Evolutionary conservation across 2,329 filamentous ascomycete genomes (phyloP), one percentile per base, ranked within the genome.

Genomic region (Xylariomycetidae sp.): DNA sequence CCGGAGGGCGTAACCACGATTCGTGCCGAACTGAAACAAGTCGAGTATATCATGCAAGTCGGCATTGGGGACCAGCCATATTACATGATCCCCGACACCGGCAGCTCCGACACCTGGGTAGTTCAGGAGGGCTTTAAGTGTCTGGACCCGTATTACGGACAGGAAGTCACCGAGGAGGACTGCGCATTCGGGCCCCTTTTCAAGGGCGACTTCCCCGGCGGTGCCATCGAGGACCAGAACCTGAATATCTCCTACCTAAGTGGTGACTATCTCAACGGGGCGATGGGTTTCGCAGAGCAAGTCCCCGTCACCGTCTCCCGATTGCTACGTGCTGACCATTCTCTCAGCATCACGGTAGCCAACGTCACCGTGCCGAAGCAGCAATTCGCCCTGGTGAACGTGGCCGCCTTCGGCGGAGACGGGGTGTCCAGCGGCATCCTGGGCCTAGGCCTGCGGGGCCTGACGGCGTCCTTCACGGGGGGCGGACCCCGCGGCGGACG

Each of bases 391-490:
- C 46, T 58, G 6, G 53, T 55, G 6, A 48, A 53, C 13, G 28
- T 42, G 3, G 54, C 53, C 12, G 42, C 39, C 10, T 57, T 53
- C 38, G 38, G 35, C n/a, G 56, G 56, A 15, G 55, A 58, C 28
- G 46, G 44, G 6, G 42, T 57, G 13, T 51, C 51, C 14, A 54
- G 49, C 26, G 56, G 56, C 10, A 56, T 59, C 22, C 44, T 59
- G 6, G 56, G 54, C 7, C 46, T 59, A 5, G 55, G 54, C 2
- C 36, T 58, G 22, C 49, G 48, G 12, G 52, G 44, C 2, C 47
- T 58, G 19, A 58, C 55, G 4, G 45, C 45, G 7, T 43, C 51
- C 5, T 52, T 46, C 30, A 43, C 35, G 8, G 49, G 52, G 19
- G n/a, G 42, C 34, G 10, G 41, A 44, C 18, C 42, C 44, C 7